A percentile compares a stretch with the other conserved stretches of the same genome.
These are phyloP conservation scores for Rauvolfia tetraphylla DNA, from an alignment of 257 asterid species.

Conservation along the genomic window DNA sequence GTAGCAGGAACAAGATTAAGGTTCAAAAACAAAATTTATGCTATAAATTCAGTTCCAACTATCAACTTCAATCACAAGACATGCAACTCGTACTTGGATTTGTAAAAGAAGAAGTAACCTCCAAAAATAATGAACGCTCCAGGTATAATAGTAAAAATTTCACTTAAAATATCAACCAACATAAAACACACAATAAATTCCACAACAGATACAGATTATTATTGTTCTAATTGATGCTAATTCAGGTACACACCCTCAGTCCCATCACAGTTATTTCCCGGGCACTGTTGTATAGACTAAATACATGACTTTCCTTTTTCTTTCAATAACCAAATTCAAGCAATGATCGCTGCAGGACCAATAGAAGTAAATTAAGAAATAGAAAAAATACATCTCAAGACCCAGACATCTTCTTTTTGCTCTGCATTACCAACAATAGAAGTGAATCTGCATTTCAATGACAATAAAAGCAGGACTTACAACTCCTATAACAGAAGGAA, in stretches of 20 bases:
- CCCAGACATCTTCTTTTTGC: neutral
- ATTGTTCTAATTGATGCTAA: neutral
- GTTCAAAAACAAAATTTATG: neutral
- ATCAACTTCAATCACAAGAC: neutral
- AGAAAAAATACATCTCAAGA: neutral
- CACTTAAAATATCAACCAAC: neutral
- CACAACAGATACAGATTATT: neutral
- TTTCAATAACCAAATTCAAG: neutral
- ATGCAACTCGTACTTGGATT: neutral
- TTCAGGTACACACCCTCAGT: too few relatives aligned
- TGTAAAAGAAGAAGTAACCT: neutral
- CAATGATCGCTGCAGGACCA: neutral
- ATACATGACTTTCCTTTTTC: neutral
- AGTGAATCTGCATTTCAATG: neutral
- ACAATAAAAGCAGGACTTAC: constrained; percentile 47
- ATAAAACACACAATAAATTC: neutral
- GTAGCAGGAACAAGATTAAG: constrained; percentile 3
- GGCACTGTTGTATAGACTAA: neutral
- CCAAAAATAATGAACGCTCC: neutral
- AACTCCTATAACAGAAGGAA: constrained; percentile 98
- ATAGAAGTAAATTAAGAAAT: neutral
- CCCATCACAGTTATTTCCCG: neutral
- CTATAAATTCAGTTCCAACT: neutral
- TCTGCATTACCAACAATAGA: neutral
- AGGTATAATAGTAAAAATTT: neutral